These are phyloP conservation scores for Hanseniaspora lachancei DNA, from an alignment of 805 yeast genomes.

Conservation along the genomic window DNA sequence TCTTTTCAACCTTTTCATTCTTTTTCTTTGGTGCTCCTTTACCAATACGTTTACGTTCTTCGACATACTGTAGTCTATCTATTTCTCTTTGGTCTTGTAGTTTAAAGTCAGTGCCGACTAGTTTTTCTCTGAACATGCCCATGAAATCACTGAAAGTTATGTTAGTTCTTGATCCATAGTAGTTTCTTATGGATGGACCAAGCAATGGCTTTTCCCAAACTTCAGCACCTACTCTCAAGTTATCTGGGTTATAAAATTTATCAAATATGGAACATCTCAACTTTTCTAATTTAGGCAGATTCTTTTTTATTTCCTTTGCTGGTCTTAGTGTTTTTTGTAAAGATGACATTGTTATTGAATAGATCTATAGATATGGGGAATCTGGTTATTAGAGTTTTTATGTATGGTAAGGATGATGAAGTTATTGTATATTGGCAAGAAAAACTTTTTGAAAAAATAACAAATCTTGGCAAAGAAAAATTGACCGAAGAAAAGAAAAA, in stretches of 20 bases:
- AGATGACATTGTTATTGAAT: neutral
- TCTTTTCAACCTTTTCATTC: constrained; percentile 33
- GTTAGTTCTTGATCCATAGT: constrained; percentile 63
- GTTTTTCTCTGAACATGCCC: constrained; percentile 16
- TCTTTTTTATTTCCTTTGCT: constrained; percentile 37
- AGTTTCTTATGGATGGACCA: constrained; percentile 58
- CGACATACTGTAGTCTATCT: constrained; percentile 53
- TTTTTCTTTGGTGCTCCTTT: constrained; percentile 78
- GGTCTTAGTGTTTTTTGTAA: constrained; percentile 29
- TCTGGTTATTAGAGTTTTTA: no score
- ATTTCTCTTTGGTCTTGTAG: constrained; percentile 58
- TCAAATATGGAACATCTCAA: constrained; percentile 44
- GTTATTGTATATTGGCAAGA: no score
- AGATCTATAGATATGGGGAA: neutral
- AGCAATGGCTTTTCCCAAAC: constrained; percentile 51
- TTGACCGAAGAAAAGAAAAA: no score
- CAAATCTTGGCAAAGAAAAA: neutral
- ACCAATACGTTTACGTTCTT: constrained; percentile 65
- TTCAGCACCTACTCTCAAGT: constrained; percentile 59
- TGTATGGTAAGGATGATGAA: no score
- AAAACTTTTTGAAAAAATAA: neutral
- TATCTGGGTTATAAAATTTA: constrained; percentile 54
- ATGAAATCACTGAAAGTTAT: constrained; percentile 51
- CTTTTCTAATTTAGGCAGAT: neutral
- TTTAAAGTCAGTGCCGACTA: constrained; percentile 35